These are phyloP conservation scores for Yarrowia galli DNA, from an alignment of 1,139 yeast genomes.

Conservation along the genomic window DNA sequence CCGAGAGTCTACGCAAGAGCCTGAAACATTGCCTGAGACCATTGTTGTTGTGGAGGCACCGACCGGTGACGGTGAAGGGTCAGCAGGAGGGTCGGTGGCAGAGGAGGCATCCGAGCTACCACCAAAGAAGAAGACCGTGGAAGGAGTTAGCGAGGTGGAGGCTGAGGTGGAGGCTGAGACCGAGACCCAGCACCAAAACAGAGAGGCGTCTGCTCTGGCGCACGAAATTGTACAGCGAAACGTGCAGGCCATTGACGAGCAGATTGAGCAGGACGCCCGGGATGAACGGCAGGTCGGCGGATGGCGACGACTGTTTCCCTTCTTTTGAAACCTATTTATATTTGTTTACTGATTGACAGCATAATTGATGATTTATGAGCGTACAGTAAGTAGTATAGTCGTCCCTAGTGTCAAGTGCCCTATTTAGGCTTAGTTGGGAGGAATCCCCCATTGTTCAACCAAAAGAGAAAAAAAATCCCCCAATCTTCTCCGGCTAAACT, in stretches of 20 bases:
- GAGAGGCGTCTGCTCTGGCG: conserved; percentile 13
- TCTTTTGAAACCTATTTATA: conserved; percentile 11
- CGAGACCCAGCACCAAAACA: background rate
- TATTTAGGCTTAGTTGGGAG: too few species aligned
- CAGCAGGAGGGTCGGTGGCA: background rate
- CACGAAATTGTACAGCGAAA: conserved; percentile 33
- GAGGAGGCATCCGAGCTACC: background rate
- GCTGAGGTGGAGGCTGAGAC: background rate
- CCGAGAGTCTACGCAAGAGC: background rate
- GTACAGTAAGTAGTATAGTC: too few species aligned
- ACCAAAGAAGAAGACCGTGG: background rate
- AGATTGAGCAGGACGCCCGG: conserved; percentile 20
- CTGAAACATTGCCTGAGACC: background rate
- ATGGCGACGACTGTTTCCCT: conserved; percentile 17
- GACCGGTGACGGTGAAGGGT: background rate
- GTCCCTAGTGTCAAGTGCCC: too few species aligned
- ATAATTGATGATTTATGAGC: background rate
- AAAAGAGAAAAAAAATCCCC: too few species aligned
- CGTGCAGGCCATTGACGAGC: conserved; percentile 33
- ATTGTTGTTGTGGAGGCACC: background rate
- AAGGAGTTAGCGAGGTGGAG: background rate
- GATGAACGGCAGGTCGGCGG: conserved; percentile 19
- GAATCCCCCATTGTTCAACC: too few species aligned
- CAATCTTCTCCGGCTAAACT: too few species aligned
- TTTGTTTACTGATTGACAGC: background rate